Evolutionary conservation across 176 grass and related monocot genomes (phyloP).

Genomic region (Microstegium vimineum): DNA sequence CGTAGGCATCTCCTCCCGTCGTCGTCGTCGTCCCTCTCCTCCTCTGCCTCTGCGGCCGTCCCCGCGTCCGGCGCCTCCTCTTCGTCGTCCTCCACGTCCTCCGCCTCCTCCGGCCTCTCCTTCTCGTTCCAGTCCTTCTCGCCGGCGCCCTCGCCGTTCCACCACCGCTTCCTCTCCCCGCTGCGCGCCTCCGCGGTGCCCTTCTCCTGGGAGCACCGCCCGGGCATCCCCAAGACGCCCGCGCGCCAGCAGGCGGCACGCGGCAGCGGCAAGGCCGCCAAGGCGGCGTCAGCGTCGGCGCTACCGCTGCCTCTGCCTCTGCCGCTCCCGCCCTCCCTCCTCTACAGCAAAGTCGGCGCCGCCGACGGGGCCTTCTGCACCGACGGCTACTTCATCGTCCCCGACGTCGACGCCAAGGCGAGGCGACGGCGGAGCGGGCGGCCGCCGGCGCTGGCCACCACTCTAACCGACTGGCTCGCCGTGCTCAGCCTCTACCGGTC

Average conservation of each 20-base stretch:
- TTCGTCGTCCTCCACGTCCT: background rate
- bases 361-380: background rate
- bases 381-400: background rate
- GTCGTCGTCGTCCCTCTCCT: background rate
- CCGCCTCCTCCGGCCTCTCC: conserved; percentile 24
- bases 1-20: background rate
- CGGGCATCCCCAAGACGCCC: conserved; percentile 69
- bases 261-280: conserved; percentile 1
- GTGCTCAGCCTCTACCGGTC: conserved; percentile 47
- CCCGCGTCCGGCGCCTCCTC: background rate
- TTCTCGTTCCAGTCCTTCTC: conserved; percentile 30
- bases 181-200: conserved; percentile 51
- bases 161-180: conserved; percentile 53
- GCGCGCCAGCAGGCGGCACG: background rate
- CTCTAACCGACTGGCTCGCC: conserved; percentile 42
- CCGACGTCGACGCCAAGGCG: conserved; percentile 17
- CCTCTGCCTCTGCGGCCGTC: background rate
- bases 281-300: conserved; percentile 21
- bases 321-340: conserved; percentile 52
- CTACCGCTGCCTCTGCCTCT: conserved; percentile 40
- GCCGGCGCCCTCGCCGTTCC: conserved; percentile 46
- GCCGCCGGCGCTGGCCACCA: conserved; percentile 15
- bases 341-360: conserved; percentile 32
- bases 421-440: background rate
- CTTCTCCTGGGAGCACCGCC: conserved; percentile 84